Percentiles rank a stretch among this genome's conserved stretches.
Conservation (phyloP, 176 grass and related monocot species). For the Eleusine indica region DNA sequence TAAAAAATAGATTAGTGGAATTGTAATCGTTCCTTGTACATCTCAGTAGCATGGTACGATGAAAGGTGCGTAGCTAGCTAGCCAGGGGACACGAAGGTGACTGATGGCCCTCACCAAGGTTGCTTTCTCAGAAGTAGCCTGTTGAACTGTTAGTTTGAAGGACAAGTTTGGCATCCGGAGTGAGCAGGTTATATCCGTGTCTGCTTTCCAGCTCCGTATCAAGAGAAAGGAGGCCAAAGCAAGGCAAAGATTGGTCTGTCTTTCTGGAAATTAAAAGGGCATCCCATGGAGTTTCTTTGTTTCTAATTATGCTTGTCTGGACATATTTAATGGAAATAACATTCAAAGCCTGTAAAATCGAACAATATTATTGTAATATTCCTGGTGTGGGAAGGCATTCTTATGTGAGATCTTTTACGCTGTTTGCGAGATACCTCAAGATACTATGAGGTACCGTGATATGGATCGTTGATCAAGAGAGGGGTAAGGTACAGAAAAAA, state of each 20-base stretch:
- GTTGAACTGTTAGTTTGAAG: slow-evolving; percentile 19
- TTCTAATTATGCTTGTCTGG: neutral
- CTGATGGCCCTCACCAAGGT: slow-evolving; percentile 14
- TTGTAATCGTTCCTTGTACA: neutral
- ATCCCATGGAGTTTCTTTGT: too few relatives aligned
- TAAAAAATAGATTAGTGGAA: neutral
- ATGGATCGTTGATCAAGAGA: too few relatives aligned
- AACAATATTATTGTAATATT: slow-evolving; percentile 11
- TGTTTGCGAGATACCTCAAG: too few relatives aligned
- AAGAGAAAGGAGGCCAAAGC: slow-evolving; percentile 32
- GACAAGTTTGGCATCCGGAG: slow-evolving; percentile 47
- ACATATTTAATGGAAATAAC: slow-evolving; percentile 17
- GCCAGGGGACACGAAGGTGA: slow-evolving; percentile 18
- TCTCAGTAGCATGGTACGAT: neutral
- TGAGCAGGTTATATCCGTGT: slow-evolving; percentile 2
- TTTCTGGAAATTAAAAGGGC: too few relatives aligned
- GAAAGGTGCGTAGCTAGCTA: slow-evolving; percentile 10
- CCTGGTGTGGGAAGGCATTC: neutral
- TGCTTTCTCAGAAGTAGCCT: slow-evolving; percentile 31
- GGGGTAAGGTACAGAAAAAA: too few relatives aligned
- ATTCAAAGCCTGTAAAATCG: neutral
- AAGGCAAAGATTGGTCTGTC: neutral
- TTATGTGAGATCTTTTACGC: too few relatives aligned
- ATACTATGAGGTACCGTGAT: too few relatives aligned
- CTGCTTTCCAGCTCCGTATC: slow-evolving; percentile 45